Evolutionary conservation across 1,139 yeast species (phyloP).

Genomic region (Protomyces inundatus): DNA sequence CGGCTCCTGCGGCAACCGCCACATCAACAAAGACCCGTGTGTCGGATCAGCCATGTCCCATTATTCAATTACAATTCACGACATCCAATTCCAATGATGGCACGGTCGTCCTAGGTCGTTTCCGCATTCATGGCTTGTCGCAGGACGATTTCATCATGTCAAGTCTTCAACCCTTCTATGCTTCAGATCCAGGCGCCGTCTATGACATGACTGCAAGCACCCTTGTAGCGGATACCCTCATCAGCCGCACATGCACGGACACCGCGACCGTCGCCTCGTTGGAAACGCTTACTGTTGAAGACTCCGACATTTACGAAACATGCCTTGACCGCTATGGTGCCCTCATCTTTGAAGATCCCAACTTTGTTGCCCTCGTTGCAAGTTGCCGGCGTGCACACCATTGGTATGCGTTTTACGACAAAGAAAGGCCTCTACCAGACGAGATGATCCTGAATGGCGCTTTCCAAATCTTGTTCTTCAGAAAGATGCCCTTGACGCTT

Average conservation of each 20-base stretch:
- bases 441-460: too few species aligned
- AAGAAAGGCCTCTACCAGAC: too few species aligned
- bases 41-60: not conserved
- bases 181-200: not conserved
- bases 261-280: too few species aligned
- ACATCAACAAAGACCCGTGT: not conserved
- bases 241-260: not conserved
- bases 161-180: not conserved
- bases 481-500: not conserved
- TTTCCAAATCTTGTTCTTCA: not conserved
- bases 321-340: not conserved
- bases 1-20: too few species aligned
- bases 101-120: not conserved
- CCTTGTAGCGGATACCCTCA: not conserved
- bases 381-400: too few species aligned
- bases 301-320: too few species aligned
- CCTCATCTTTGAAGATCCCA: not conserved
- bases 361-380: not conserved
- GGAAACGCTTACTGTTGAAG: too few species aligned
- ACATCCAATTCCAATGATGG: not conserved
- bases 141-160: not conserved
- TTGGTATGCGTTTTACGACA: too few species aligned
- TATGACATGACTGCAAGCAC: not conserved
- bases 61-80: not conserved
- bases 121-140: not conserved